A percentile compares a stretch with the other conserved stretches of the same genome.
These are phyloP conservation scores for Crithidia acanthocephali DNA, from an alignment of 208 protist species.

Conservation along the genomic window DNA sequence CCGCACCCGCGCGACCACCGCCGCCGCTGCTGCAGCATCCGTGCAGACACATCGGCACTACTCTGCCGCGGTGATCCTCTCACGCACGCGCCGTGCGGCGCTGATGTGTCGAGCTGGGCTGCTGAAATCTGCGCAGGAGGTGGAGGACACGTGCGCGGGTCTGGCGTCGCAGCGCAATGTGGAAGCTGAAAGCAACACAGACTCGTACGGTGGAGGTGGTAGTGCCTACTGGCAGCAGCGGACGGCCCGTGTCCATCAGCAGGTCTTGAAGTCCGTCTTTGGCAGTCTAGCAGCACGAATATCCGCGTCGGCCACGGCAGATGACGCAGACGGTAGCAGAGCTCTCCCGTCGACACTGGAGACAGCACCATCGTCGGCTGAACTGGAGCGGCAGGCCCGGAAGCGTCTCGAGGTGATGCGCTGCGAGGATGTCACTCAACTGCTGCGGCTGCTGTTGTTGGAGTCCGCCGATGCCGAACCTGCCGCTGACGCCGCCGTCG, in stretches of 20 bases:
- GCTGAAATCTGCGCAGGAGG: slow-evolving; percentile 8
- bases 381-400: slow-evolving; percentile 16
- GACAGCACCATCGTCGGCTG: background rate
- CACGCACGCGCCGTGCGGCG: background rate
- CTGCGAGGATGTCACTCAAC: slow-evolving; percentile 24
- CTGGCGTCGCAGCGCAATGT: too few relatives aligned
- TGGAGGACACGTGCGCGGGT: background rate
- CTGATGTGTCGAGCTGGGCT: slow-evolving; percentile 22
- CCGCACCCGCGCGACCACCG: background rate
- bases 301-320: background rate
- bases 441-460: slow-evolving; percentile 19
- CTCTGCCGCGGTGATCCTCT: background rate
- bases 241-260: background rate
- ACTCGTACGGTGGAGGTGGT: background rate
- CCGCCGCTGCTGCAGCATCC: background rate
- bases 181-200: too few relatives aligned
- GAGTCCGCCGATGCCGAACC: background rate
- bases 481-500: background rate
- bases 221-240: slow-evolving; percentile 1
- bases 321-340: background rate
- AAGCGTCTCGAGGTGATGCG: slow-evolving; percentile 27
- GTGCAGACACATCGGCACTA: too few relatives aligned
- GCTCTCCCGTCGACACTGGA: background rate
- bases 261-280: background rate
- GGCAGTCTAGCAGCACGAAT: background rate